Evolutionary conservation across 1,284 basidiomycete genomes (phyloP).

Genomic region (Calocybe gambosa): DNA sequence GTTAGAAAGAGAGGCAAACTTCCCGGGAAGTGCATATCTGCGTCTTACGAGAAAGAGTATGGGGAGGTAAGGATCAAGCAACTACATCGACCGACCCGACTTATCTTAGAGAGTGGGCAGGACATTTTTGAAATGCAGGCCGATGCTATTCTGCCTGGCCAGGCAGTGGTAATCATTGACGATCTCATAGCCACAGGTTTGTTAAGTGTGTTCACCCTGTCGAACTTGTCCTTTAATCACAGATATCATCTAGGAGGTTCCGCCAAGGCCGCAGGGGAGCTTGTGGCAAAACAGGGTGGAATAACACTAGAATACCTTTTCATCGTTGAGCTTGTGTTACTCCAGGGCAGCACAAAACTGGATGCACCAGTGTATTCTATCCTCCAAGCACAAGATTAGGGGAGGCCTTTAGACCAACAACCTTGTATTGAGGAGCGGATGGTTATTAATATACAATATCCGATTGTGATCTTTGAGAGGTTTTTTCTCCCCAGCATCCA

Average conservation of each 20-base stretch:
- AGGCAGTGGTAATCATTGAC: conserved; percentile 87
- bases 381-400: conserved; percentile 68
- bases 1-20: conserved; percentile 95
- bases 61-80: conserved; percentile 57
- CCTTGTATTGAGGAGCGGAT: conserved; percentile 70
- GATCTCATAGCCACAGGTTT: conserved; percentile 95
- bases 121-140: conserved; percentile 95
- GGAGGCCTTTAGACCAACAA: conserved; percentile 43
- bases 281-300: conserved; percentile 79
- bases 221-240: not conserved
- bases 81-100: not conserved
- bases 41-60: conserved; percentile 92
- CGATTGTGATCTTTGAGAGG: conserved; percentile 31
- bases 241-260: conserved; percentile 69
- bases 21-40: conserved; percentile 78
- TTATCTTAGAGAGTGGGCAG: conserved; percentile 31
- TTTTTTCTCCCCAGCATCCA: conserved; percentile 13
- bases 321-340: conserved; percentile 83
- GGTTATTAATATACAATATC: conserved; percentile 71
- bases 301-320: conserved; percentile 92
- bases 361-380: conserved; percentile 87
- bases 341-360: conserved; percentile 75
- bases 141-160: conserved; percentile 77
- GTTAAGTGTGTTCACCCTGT: conserved; percentile 12
- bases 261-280: conserved; percentile 89